Evolutionary conservation across 2,329 filamentous ascomycete species (phyloP).

Genomic region (Neonectria punicea): DNA sequence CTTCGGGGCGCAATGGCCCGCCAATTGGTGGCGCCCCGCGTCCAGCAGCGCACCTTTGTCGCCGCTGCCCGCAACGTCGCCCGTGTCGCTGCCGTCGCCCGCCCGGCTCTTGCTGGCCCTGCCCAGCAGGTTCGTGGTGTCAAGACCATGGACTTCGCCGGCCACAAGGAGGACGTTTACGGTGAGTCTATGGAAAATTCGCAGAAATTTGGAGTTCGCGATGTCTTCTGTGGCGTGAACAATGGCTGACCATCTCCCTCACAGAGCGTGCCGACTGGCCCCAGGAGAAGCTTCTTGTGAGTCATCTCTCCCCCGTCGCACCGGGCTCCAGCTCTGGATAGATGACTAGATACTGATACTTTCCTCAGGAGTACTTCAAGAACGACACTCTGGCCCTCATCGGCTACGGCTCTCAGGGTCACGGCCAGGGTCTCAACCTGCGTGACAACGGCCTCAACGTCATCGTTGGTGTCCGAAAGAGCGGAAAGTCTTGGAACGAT

Average conservation of each 20-base stretch:
- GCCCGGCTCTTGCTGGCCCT: constrained; percentile 60
- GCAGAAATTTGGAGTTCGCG: not conserved
- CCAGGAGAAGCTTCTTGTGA: constrained; percentile 94
- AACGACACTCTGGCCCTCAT: constrained; percentile 99
- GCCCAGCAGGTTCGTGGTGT: constrained; percentile 81
- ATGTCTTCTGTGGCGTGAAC: not conserved
- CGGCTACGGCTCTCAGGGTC: constrained; percentile 96
- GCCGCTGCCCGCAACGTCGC: constrained; percentile 68
- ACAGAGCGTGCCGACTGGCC: constrained; percentile 98
- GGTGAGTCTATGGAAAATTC: constrained; percentile 62
- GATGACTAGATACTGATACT: constrained; percentile 22
- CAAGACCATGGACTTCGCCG: constrained; percentile 99
- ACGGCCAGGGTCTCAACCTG: constrained; percentile 99
- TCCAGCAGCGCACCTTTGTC: constrained; percentile 71
- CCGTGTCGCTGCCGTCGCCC: constrained; percentile 64
- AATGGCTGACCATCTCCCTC: constrained; percentile 26
- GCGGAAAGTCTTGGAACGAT: constrained; percentile 98
- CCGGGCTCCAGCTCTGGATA: not conserved
- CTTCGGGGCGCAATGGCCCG: constrained; percentile 71
- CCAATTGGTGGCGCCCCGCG: constrained; percentile 67
- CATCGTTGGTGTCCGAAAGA: constrained; percentile 98
- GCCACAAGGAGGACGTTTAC: constrained; percentile 92
- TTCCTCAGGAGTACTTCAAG: constrained; percentile 94
- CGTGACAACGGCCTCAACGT: constrained; percentile 99
- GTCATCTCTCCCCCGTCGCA: constrained; percentile 52